Conservation (phyloP, 1,284 basidiomycete species). For the Fomitiporia mediterranea region DNA sequence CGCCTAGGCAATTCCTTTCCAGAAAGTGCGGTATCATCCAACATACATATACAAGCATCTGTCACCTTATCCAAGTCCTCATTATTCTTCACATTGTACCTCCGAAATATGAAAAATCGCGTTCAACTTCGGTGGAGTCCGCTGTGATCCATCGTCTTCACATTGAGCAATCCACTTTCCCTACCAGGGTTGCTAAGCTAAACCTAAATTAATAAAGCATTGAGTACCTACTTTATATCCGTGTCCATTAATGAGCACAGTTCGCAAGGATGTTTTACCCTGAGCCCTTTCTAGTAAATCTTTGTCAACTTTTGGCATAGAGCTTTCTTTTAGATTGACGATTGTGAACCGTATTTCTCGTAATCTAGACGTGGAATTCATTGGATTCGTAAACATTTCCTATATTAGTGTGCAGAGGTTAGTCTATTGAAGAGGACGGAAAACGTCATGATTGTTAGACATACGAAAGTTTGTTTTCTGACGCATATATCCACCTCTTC, state of each 20-base stretch:
- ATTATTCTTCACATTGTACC: neutral
- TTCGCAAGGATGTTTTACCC: neutral
- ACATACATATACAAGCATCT: no score
- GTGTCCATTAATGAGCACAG: neutral
- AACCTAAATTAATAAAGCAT: neutral
- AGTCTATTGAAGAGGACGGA: neutral
- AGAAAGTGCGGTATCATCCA: no score
- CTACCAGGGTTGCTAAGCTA: neutral
- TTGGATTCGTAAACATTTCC: neutral
- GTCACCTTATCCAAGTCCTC: neutral
- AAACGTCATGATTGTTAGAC: neutral
- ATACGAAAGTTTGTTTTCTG: neutral
- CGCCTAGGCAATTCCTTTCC: no score
- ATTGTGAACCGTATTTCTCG: neutral
- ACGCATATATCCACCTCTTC: slow-evolving; percentile 6
- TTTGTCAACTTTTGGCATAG: neutral
- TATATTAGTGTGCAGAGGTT: neutral
- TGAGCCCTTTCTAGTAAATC: neutral
- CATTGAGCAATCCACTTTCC: neutral
- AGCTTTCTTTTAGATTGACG: neutral
- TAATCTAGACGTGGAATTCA: neutral
- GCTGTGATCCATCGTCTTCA: neutral
- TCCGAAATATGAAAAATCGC: neutral
- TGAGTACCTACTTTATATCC: neutral
- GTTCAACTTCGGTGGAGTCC: neutral